These are phyloP conservation scores for Halophytophthora batemanensis DNA, from an alignment of 352 stramenopile genomes.

Conservation along the genomic window DNA sequence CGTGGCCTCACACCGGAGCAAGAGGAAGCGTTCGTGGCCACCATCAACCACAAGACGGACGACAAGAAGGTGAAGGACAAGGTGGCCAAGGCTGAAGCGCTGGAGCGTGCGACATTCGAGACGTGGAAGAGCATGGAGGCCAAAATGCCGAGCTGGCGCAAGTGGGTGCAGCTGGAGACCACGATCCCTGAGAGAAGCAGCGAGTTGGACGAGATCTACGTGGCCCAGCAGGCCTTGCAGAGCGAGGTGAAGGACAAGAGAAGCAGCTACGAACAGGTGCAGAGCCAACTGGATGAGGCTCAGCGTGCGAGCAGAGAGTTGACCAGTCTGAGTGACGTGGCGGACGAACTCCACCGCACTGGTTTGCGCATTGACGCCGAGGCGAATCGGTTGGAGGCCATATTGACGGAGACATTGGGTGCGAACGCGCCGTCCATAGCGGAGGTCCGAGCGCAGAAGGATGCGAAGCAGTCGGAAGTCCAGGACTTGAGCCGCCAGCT, in stretches of 20 bases:
- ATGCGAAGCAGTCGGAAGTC: conserved; percentile 48
- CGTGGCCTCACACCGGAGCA: conserved; percentile 59
- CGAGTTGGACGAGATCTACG: conserved; percentile 50
- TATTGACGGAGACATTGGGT: conserved; percentile 31
- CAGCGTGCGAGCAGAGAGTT: conserved; percentile 35
- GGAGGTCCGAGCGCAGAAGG: conserved; percentile 37
- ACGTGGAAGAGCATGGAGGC: conserved; percentile 60
- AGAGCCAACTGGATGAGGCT: conserved; percentile 33
- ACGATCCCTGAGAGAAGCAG: conserved; percentile 42
- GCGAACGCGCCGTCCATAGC: conserved; percentile 30
- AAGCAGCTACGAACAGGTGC: conserved; percentile 5
- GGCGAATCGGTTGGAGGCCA: conserved; percentile 29
- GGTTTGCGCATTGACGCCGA: conserved; percentile 30
- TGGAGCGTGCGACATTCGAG: conserved; percentile 39
- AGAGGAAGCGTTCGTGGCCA: conserved; percentile 52
- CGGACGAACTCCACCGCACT: conserved; percentile 32
- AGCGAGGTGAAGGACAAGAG: conserved; percentile 56
- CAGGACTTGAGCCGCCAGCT: conserved; percentile 49
- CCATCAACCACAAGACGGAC: conserved; percentile 74
- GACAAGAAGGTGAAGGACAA: conserved; percentile 75
- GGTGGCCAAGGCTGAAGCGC: conserved; percentile 58
- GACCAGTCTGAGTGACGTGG: conserved; percentile 21
- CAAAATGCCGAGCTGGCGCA: conserved; percentile 65
- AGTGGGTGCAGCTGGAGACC: conserved; percentile 52
- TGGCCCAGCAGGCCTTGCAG: conserved; percentile 39